Evolutionary conservation across 805 yeast species (phyloP).

Genomic region (Nakazawaea ernobii): DNA sequence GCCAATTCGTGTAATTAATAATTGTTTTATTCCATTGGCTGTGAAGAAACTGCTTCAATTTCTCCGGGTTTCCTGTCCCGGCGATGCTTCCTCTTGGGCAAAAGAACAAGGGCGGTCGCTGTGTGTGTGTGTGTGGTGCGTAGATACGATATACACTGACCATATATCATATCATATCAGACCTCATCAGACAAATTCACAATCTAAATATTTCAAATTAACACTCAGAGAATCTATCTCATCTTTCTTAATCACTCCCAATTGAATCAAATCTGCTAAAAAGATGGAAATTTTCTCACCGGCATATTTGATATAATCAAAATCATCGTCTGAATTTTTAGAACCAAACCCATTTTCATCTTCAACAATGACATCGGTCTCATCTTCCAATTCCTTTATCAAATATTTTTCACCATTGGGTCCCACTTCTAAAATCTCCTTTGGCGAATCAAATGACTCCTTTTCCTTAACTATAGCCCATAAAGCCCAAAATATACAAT

Average conservation of each 20-base stretch:
- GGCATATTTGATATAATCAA: constrained; percentile 74
- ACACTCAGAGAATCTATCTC: constrained; percentile 24
- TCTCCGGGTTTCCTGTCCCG: too few species aligned
- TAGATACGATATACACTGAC: too few species aligned
- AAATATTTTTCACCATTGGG: constrained; percentile 48
- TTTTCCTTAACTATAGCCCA: constrained; percentile 84
- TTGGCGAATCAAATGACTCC: constrained; percentile 10
- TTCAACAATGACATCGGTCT: constrained; percentile 22
- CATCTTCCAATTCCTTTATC: constrained; percentile 22
- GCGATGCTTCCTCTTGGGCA: too few species aligned
- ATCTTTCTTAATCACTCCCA: constrained; percentile 42
- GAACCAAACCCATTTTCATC: constrained; percentile 20
- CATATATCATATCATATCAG: too few species aligned
- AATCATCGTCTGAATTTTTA: constrained; percentile 43
- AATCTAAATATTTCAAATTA: constrained; percentile 36
- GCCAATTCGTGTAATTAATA: too few species aligned
- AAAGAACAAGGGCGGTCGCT: too few species aligned
- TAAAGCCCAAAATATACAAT: constrained; percentile 73
- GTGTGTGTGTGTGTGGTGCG: too few species aligned
- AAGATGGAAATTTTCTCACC: constrained; percentile 67
- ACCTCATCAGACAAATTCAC: too few species aligned
- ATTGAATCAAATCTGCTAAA: constrained; percentile 66
- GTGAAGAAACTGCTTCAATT: too few species aligned
- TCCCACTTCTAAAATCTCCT: constrained; percentile 38
- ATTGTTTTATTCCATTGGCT: too few species aligned